These are phyloP conservation scores for Aureobasidium leucospermi DNA, from an alignment of 2,329 filamentous ascomycete genomes.

Conservation along the genomic window DNA sequence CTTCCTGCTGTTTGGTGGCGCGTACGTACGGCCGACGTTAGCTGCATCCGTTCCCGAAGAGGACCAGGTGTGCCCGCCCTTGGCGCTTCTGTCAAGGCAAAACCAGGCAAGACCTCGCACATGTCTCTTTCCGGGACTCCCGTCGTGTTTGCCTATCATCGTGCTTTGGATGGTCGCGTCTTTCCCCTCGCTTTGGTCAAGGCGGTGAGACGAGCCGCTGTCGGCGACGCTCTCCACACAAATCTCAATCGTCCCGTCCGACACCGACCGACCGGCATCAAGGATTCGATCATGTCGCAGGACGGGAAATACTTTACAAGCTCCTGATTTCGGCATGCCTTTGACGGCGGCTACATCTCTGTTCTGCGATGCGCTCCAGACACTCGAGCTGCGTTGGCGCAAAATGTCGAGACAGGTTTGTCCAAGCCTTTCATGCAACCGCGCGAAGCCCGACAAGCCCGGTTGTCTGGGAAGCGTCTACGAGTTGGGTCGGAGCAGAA, in stretches of 20 bases:
- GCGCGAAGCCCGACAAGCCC: no score
- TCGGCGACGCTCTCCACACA: neutral
- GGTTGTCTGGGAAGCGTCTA: no score
- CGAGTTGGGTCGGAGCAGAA: no score
- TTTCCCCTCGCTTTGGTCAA: neutral
- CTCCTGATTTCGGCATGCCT: no score
- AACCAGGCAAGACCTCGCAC: constrained; percentile 2
- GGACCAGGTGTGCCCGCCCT: neutral
- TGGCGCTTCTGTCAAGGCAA: neutral
- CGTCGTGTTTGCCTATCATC: neutral
- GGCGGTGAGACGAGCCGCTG: neutral
- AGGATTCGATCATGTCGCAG: neutral
- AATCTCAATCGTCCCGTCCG: neutral
- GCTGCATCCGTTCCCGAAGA: constrained; percentile 6
- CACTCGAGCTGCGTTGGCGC: no score
- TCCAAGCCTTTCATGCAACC: no score
- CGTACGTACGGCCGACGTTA: constrained; percentile 5
- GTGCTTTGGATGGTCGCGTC: neutral
- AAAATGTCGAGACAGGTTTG: no score
- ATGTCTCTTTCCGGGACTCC: neutral
- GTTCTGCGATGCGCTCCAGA: no score
- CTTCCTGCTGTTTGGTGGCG: neutral
- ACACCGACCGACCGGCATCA: neutral
- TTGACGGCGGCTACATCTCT: no score
- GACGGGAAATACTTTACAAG: no score